Percentiles rank a stretch among this genome's conserved stretches.
These are phyloP conservation scores for Colletotrichum sp. DNA, from an alignment of 2,329 filamentous ascomycete species.

Conservation along the genomic window DNA sequence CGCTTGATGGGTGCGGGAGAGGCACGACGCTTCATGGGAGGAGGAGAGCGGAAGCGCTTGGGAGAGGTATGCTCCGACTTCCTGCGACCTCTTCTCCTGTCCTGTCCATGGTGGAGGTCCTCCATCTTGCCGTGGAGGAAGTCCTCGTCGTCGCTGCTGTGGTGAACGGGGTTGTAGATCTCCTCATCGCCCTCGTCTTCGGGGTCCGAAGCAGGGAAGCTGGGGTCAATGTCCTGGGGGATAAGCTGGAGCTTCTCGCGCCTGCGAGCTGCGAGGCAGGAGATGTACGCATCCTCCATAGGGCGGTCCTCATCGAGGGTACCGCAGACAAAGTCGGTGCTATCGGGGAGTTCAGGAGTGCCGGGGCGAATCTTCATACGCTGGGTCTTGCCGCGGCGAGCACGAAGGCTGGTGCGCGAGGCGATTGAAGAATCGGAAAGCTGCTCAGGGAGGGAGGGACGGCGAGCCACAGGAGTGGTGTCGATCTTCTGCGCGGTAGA, in stretches of 20 bases:
- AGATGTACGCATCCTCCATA: constrained; percentile 91
- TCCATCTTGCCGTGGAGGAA: constrained; percentile 78
- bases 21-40: constrained; percentile 50
- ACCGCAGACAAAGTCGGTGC: constrained; percentile 98
- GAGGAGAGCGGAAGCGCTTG: constrained; percentile 54
- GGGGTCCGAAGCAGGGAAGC: constrained; percentile 92
- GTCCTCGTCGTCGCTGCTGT: constrained; percentile 73
- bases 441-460: constrained; percentile 45
- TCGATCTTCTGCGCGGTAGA: constrained; percentile 42
- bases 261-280: constrained; percentile 80
- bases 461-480: constrained; percentile 41
- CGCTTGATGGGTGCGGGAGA: constrained; percentile 49
- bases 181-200: constrained; percentile 85
- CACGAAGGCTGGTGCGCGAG: constrained; percentile 43
- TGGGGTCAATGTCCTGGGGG: constrained; percentile 97
- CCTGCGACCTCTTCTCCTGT: constrained; percentile 52
- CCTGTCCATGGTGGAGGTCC: constrained; percentile 65
- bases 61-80: constrained; percentile 55
- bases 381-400: constrained; percentile 35
- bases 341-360: constrained; percentile 89
- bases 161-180: constrained; percentile 58
- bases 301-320: constrained; percentile 95
- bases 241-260: constrained; percentile 81
- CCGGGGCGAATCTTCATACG: constrained; percentile 66
- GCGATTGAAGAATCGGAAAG: constrained; percentile 68